Evolutionary conservation across 1,139 yeast genomes (phyloP), one percentile per base, ranked within the genome.

Genomic region (Pichia sp.): DNA sequence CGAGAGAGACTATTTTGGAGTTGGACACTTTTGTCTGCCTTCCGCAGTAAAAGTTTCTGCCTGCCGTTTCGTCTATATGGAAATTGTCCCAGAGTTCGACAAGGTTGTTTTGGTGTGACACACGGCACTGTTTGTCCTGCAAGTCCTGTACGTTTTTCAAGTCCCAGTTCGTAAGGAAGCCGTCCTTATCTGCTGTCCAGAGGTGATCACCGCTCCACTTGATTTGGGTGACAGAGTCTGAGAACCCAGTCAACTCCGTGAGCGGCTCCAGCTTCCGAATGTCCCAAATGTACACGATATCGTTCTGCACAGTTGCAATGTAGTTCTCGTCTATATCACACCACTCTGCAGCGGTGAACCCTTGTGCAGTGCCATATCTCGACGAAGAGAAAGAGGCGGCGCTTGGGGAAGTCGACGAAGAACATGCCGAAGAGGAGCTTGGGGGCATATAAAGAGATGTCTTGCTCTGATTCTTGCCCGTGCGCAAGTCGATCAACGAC

Each of bases 81-180:
- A 26, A 19, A 25, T 13, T 44, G 16, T 31, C 13, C 31, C 31
- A 30, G 18, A 19, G 9, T 13, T 21, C 31, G 4, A 8, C 47
- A 10, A 25, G 19, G 2, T 22, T 23, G 5, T 19, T 19, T 8
- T 41, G 39, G n/a, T 41, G 42, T 36, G 49, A 34, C 2, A 31
- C 25, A 2, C 19, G 25, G 21, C 48, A 50, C 6, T 25, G 46
- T 3, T 25, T 43, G 39, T 36, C 13, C 23, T 25, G 5, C 28
- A 42, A 16, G 25, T 13, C 16, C 3, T 50, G 43, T 26, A 58
- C 3, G 2, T 48, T 49, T 4, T 51, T 48, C 41, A 83, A 69
- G 65, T 83, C 85, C 95, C 95, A 87, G 59, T 83, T 85, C 13
- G 85, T 74, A 16, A 87, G 78, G 54, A 79, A 80, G 2, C 95